Percentiles rank a stretch among this genome's conserved stretches.
These are phyloP conservation scores for Primulina tabacum DNA, from an alignment of 257 asterid species.

Conservation along the genomic window DNA sequence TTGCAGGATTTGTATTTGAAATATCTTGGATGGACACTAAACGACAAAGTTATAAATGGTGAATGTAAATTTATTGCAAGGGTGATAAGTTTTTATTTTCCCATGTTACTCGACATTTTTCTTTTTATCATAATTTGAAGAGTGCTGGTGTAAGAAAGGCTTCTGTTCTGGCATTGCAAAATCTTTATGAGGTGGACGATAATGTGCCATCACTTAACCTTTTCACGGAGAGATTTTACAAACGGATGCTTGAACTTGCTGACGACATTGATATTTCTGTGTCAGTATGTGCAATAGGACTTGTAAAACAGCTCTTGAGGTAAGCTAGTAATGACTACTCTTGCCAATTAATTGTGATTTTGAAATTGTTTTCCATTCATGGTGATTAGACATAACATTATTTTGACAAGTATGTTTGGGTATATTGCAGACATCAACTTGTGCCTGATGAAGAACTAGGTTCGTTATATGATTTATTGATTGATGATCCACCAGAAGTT, in stretches of 20 bases:
- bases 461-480: conserved; percentile 84
- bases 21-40: conserved; percentile 99
- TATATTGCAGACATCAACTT: conserved; percentile 79
- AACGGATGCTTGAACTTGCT: conserved; percentile 96
- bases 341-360: background rate
- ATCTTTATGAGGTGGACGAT: conserved; percentile 87
- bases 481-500: conserved; percentile 94
- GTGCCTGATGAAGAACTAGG: conserved; percentile 98
- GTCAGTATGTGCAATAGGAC: conserved; percentile 98
- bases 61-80: background rate
- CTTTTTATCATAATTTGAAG: conserved; percentile 38
- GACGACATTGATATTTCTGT: conserved; percentile 96
- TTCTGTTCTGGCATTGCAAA: conserved; percentile 89
- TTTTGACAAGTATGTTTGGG: conserved; percentile 25
- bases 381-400: conserved; percentile 19
- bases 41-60: conserved; percentile 60
- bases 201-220: conserved; percentile 96
- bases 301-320: conserved; percentile 91
- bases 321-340: conserved; percentile 23
- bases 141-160: conserved; percentile 96
- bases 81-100: conserved; percentile 16
- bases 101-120: conserved; percentile 28
- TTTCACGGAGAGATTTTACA: conserved; percentile 86
- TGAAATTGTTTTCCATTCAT: conserved; percentile 7
- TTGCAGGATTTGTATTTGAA: conserved; percentile 95